Evolutionary conservation across 768 basidiomycete species (phyloP), one percentile per base, ranked within the genome.

Genomic region (Leccinum imitatum): DNA sequence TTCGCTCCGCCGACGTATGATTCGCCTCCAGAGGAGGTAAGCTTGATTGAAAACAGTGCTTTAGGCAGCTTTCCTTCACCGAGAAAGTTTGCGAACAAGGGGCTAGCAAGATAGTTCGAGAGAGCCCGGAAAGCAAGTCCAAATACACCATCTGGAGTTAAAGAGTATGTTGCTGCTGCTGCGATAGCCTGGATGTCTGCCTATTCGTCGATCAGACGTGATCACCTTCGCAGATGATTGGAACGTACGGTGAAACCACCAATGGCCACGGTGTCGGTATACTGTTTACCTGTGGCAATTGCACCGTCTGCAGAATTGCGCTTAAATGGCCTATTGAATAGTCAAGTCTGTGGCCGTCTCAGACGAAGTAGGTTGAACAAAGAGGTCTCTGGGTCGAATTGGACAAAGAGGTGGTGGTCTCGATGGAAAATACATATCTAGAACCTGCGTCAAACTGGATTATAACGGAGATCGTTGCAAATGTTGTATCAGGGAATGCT

Each of bases 1-100:
- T 82, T 75, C 25, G 70, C 66, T 53, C 80, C 80, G 31, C 82
- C 80, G 27, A 82, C 52, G 65, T 65, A 77, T 46, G 80, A 67
- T 63, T 78, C 73, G 23, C 63, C 61, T 25, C 65, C 66, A 74
- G 69, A 46, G 66, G 11, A 47, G 46, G n/a, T 47, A 21, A 23
- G 46, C 46, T 23, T 14, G 21, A 23, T 11, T 23, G 46, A 73
- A 63, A 78, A 77, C 41, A 67, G 60, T 19, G 72, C 57, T 17
- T 69, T 54, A 15, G 31, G 21, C 33, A 68, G 57, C 35, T 65
- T 44, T 2, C 57, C 55, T 4, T 70, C 13, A 33, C 30, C 33
- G 23, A 74, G 56, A 17, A 72, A 67, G 3, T 66, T 73, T 44
- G 66, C 64, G 68, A 77, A 71, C 48, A 76, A 59, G 0, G 75